Evolutionary conservation across 2,329 filamentous ascomycete genomes (phyloP), one percentile per base, ranked within the genome.

Genomic region (Fusarium fujikuroi): DNA sequence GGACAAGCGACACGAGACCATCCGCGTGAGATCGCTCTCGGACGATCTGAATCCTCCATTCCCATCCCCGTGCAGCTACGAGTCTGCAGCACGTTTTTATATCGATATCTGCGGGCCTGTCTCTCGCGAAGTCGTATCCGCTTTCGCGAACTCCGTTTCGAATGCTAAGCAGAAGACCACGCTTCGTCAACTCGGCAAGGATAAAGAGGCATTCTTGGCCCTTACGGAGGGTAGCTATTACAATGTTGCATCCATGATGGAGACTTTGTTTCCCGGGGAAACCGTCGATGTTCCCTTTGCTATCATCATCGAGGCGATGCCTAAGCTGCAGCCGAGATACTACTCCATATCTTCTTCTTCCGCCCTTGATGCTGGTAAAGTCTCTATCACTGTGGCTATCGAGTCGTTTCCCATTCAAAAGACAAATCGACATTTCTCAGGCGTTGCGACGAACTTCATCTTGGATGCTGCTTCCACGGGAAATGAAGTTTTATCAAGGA

Each of bases 291-390:
- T 49, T 5, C 15, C 7, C 0, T 49, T 49, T 32, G 28, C 28
- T 9, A 30, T 49, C 10, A 49, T 52, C 16, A 36, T 52, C 11
- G 49, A 52, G 18, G n/a, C 30, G 2, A 19, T 52, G 32, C n/a
- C 49, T 8, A 34, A 21, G n/a, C 12, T 52, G 7, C 30, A 36
- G 8, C 11, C 49, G 2, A 9, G 32, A 3, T 52, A 36, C 16
- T 52, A 52, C 32, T 52, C 32, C 4, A 21, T 52, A 2, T 52
- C 49, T 15, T 52, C 49, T 0, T 52, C 49, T 3, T 36, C 32
- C 0, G 11, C 30, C 5, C n/a, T 36, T 1, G 30, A 52, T 10
- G 4, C 16, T 0, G 1, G 0, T 12, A 34, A 15, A 19, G n/a
- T 36, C 0, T 36, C 49, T 0, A 52, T 52, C 8, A 52, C 49